phyloP scores from a whole-genome alignment of 306 rosid genomes.

The Vigna unguiculata region DNA sequence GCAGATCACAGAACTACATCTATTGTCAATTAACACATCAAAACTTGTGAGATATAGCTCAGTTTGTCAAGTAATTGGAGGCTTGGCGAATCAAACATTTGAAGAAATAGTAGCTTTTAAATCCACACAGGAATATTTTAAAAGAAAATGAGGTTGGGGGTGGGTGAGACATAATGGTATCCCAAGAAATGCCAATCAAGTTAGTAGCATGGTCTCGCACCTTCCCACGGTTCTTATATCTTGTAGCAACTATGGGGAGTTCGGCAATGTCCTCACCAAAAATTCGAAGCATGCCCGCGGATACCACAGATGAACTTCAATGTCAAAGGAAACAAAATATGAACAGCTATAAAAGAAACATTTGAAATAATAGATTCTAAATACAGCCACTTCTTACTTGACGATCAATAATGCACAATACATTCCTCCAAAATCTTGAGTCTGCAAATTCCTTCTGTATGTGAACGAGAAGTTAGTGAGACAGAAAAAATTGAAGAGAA shows the following conservation, averaged over 20 bases:
- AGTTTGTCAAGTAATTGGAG: constrained; percentile 20
- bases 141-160: background rate
- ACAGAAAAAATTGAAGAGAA: constrained; percentile 23
- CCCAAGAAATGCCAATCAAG: constrained; percentile 35
- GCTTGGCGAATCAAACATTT: constrained; percentile 17
- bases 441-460: constrained; percentile 79
- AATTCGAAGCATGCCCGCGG: constrained; percentile 87
- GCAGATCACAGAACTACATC: constrained; percentile 29
- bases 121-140: constrained; percentile 5
- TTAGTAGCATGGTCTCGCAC: constrained; percentile 49
- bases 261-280: constrained; percentile 89
- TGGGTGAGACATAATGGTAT: background rate
- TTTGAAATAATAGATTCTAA: constrained; percentile 15
- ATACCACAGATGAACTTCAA: constrained; percentile 92
- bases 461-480: constrained; percentile 40
- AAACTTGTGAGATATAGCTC: constrained; percentile 11
- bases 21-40: constrained; percentile 1
- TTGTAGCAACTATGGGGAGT: constrained; percentile 91
- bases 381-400: constrained; percentile 68
- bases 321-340: constrained; percentile 44
- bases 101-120: constrained; percentile 23
- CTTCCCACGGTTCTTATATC: constrained; percentile 88
- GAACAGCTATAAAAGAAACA: constrained; percentile 25
- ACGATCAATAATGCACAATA: constrained; percentile 86
- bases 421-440: constrained; percentile 94